phyloP scores from a whole-genome alignment of 1,139 yeast species.

The Blastobotrys proliferans region DNA sequence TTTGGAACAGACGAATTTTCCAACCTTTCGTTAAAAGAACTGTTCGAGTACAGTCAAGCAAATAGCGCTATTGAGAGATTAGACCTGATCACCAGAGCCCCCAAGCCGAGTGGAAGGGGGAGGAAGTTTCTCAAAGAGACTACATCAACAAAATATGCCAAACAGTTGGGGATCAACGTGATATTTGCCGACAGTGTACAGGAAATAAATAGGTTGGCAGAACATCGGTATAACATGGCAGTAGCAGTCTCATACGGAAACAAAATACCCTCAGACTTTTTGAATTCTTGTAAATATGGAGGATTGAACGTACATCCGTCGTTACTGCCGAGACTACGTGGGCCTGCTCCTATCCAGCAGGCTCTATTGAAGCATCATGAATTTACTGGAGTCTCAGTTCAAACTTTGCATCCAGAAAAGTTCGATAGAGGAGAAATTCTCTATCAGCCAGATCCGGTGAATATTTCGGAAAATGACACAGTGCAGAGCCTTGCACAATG shows the following conservation, averaged over 20 bases:
- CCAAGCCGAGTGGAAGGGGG: conserved; percentile 72
- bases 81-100: conserved; percentile 61
- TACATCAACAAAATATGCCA: conserved; percentile 51
- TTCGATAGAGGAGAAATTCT: conserved; percentile 79
- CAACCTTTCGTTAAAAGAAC: conserved; percentile 48
- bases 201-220: conserved; percentile 46
- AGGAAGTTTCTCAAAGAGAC: conserved; percentile 46
- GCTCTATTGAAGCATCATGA: conserved; percentile 63
- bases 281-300: conserved; percentile 49
- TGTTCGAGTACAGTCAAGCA: conserved; percentile 38
- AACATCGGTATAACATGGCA: conserved; percentile 51
- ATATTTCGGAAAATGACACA: conserved; percentile 42
- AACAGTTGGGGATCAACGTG: conserved; percentile 36
- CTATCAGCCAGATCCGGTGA: conserved; percentile 48
- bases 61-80: conserved; percentile 40
- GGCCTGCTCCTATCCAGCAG: conserved; percentile 87
- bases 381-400: conserved; percentile 80
- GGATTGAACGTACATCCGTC: conserved; percentile 95
- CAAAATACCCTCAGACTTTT: conserved; percentile 62
- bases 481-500: conserved; percentile 41
- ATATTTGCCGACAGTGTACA: conserved; percentile 54
- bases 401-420: conserved; percentile 79
- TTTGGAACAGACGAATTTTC: conserved; percentile 85
- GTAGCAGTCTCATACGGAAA: conserved; percentile 89
- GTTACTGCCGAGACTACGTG: conserved; percentile 73